phyloP scores from a whole-genome alignment of 2,329 filamentous ascomycete genomes.

The Pseudopyrenochaeta lycopersici region DNA sequence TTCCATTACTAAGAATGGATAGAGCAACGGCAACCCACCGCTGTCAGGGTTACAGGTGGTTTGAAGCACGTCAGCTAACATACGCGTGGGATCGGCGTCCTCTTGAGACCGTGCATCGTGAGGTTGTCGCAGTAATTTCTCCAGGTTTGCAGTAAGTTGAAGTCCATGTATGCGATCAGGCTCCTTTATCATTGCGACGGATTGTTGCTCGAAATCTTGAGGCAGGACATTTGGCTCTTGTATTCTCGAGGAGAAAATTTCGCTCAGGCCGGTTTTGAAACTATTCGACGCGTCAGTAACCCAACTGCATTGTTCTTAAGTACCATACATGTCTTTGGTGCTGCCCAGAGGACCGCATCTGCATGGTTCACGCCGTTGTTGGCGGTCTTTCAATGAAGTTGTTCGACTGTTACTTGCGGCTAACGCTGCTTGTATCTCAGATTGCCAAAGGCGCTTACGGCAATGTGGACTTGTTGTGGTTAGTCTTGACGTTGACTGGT shows the following conservation, averaged over 20 bases:
- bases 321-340: background rate
- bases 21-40: conserved; percentile 16
- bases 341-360: conserved; percentile 14
- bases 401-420: conserved; percentile 14
- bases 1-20: conserved; percentile 29
- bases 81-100: background rate
- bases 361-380: conserved; percentile 16
- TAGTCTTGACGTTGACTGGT: background rate
- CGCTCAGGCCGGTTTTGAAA: conserved; percentile 13
- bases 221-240: conserved; percentile 9
- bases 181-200: conserved; percentile 3
- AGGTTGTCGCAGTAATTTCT: conserved; percentile 3
- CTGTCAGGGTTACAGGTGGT: conserved; percentile 20
- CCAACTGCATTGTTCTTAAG: background rate
- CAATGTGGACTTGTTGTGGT: conserved; percentile 14
- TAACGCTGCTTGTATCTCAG: conserved; percentile 13
- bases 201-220: background rate
- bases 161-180: conserved; percentile 25
- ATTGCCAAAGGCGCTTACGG: conserved; percentile 21
- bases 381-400: conserved; percentile 12
- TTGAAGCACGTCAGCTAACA: conserved; percentile 10
- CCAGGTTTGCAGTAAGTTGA: conserved; percentile 14
- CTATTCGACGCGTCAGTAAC: conserved; percentile 10
- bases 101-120: background rate
- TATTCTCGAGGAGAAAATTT: conserved; percentile 17